Base-by-base conservation (phyloP, 768 basidiomycete genomes). In the Russula olivacea region DNA sequence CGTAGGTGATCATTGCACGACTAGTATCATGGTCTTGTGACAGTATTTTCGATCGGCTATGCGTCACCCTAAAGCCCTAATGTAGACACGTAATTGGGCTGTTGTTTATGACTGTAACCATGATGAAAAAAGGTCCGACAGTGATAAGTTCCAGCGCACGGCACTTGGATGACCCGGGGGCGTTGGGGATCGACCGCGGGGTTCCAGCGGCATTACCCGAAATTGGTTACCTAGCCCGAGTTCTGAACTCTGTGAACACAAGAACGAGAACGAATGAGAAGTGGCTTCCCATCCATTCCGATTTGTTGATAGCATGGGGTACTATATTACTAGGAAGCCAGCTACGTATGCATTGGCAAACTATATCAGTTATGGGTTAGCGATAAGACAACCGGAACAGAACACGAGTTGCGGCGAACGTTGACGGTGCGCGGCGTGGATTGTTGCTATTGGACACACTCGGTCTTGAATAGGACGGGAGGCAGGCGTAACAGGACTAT, bases 361-460 rank as follows among this genome's bases (percentile, higher is more conserved):
- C 28, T 2, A 7, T n/a, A 36, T 17, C 41, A 34, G n/a, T 8
- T 4, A 34, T 12, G 12, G 41, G 19, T 6, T 55, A 3, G 25
- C 54, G 38, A 56, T 57, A 23, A 12, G 30, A 32, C 3, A 21
- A 43, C 6, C 32, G 14, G n/a, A 38, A 38, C 21, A 6, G 9
- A 23, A 28, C 3, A 11, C 34, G 11, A 34, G 34, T 43, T 10
- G 12, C 15, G 47, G 21, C 41, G 47, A 38, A 49, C 47, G 57
- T 38, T 49, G 34, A 11, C 17, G 17, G 47, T 21, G 47, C 57
- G 45, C 49, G 57, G 47, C 57, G 45, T 58, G 57, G 56, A 14
- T 5, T 23, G 45, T 59, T 43, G 6, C 51, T 25, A 61, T 61
- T 61, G 59, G 59, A 38, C 34, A 8, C 30, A 21, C 19, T 10